Evolutionary conservation across 192 early-diverging fungal species (phyloP), one percentile per base, ranked within the genome.

Genomic region (Rhizoclosmatium globosum): DNA sequence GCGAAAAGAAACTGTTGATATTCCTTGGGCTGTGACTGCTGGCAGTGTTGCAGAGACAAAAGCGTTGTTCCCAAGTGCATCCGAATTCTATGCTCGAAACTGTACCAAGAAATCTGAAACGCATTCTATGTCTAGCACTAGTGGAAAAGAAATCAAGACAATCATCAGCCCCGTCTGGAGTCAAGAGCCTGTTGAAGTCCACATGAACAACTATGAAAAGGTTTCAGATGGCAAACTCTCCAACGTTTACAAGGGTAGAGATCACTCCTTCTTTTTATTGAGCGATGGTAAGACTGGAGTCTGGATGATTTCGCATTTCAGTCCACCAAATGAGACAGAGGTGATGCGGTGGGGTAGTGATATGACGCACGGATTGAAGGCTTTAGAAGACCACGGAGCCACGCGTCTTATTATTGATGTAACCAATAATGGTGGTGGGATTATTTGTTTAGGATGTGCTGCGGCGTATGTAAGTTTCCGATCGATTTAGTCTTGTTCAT

Each of bases 341-440:
- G 9, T 46, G 6, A 7, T 53, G 9, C 6, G 50, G 31, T 69
- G 68, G 46, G 53, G 0, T 0, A 57, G 11, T 17, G 46, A 39
- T 15, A 57, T 72, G 53, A 53, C 71, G 50, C 17, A 47, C 23
- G 71, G 71, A 15, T 56, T 72, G 17, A 57, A 31, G 11, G 53
- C 44, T 17, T 57, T 72, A 19, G 71, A 72, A 47, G 31, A 13
- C 11, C 19, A 15, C 19, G 71, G 71, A 13, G 71, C 50, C 71
- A 47, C 60, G 39, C 44, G 53, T 23, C 48, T 72, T 31, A 39
- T 72, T 45, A 21, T 72, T 15, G 71, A 72, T 72, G 71, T 72
- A 48, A 72, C 71, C 17, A 72, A 72, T 47, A 72, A 72, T 38
- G 71, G 71, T 21, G 71, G 71, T 7, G 71, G 71, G 17, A 42